Percentiles rank a stretch among this genome's conserved stretches.
Conservation (phyloP, 352 stramenopile species). For the Pythium brassicae region DNA sequence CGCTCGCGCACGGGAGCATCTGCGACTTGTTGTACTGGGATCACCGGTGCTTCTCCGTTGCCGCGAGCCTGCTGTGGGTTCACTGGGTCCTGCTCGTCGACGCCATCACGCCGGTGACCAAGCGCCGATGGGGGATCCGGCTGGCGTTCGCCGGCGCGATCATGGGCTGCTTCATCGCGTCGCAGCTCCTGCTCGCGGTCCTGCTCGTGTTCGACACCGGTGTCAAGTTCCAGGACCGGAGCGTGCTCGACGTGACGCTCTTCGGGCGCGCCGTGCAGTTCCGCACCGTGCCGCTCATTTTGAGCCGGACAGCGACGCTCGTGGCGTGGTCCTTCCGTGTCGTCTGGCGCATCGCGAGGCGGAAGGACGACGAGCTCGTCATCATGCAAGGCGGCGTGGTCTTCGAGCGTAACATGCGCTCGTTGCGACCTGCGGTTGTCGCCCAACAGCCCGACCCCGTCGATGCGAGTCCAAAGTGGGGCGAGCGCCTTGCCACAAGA, state of each 20-base stretch:
- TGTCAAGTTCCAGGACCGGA: slow-evolving; percentile 1
- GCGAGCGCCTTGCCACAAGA: too few species aligned
- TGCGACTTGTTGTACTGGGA: slow-evolving; percentile 15
- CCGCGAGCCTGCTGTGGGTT: slow-evolving; percentile 13
- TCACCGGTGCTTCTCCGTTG: slow-evolving; percentile 4
- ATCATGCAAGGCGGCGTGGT: slow-evolving; percentile 10
- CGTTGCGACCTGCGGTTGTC: background rate
- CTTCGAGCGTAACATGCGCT: background rate
- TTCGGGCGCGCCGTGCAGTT: slow-evolving; percentile 1
- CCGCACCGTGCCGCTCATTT: slow-evolving; percentile 5
- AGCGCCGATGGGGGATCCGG: slow-evolving; percentile 1
- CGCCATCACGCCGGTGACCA: slow-evolving; percentile 9
- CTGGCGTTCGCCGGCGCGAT: background rate
- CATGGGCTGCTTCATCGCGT: slow-evolving; percentile 6
- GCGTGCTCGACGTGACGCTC: slow-evolving; percentile 1
- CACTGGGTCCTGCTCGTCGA: slow-evolving; percentile 18
- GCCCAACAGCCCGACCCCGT: background rate
- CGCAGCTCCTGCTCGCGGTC: background rate
- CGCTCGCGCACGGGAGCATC: slow-evolving; percentile 8
- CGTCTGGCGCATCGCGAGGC: slow-evolving; percentile 4
- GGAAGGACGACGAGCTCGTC: slow-evolving; percentile 9
- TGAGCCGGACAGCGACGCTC: slow-evolving; percentile 9
- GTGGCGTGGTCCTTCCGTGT: slow-evolving; percentile 9
- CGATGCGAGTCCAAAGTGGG: too few species aligned
- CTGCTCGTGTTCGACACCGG: slow-evolving; percentile 5